phyloP scores from a whole-genome alignment of 2,329 filamentous ascomycete species.

The Pestalotiopsis sp. region DNA sequence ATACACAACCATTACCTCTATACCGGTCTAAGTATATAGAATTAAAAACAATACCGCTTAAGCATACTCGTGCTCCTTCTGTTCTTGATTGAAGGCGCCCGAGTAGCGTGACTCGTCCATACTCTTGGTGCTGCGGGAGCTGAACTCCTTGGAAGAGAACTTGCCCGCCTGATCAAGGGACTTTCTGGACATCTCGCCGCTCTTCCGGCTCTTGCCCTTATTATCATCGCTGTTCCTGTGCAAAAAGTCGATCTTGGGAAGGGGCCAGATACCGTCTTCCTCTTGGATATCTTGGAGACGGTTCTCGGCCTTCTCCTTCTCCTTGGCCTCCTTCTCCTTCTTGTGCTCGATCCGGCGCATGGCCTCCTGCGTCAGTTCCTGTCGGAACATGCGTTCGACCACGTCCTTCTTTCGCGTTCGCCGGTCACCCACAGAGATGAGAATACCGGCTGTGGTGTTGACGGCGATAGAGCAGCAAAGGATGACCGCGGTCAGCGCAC shows the following conservation, averaged over 20 bases:
- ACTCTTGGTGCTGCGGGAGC: neutral
- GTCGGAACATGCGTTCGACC: conserved; percentile 72
- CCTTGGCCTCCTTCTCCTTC: conserved; percentile 13
- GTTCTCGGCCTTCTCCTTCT: conserved; percentile 5
- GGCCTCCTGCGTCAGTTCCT: conserved; percentile 68
- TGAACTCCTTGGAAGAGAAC: neutral
- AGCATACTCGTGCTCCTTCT: neutral
- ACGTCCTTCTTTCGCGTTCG: conserved; percentile 85
- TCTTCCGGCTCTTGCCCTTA: conserved; percentile 2
- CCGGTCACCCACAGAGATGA: conserved; percentile 77
- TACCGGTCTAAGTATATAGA: neutral
- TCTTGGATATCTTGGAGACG: conserved; percentile 5
- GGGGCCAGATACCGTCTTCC: conserved; percentile 7
- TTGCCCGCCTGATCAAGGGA: conserved; percentile 10
- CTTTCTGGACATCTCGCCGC: conserved; percentile 7
- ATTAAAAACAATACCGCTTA: neutral
- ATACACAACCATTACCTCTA: neutral
- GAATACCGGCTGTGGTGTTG: conserved; percentile 74
- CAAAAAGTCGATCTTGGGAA: conserved; percentile 9
- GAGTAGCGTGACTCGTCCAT: neutral
- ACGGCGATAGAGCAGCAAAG: conserved; percentile 77
- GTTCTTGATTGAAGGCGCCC: neutral
- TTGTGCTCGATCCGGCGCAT: conserved; percentile 11
- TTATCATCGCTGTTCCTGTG: conserved; percentile 11
- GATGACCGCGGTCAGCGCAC: conserved; percentile 78